Base-by-base conservation (phyloP, 768 basidiomycete species). In the Lactarius quietus region DNA sequence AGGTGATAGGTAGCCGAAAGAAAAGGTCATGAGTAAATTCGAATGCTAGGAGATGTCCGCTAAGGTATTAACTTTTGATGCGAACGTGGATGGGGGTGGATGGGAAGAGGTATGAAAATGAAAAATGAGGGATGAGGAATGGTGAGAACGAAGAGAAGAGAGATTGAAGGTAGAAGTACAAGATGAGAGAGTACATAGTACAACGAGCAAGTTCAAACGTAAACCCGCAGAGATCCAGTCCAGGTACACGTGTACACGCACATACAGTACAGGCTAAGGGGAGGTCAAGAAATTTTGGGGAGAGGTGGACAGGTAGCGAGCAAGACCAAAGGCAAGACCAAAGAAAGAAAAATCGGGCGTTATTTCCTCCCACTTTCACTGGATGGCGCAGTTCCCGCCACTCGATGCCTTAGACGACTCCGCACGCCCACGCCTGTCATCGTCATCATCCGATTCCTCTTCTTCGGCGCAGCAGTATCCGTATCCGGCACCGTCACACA, bases 381-480 rank as follows among this genome's bases (percentile, higher is more conserved):
- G 66, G 18, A 64, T 51, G 15, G 54, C 51, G 52, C 68, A 69
- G 38, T 62, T 63, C 15, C 57, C 31, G n/a, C n/a, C n/a, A n/a
- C 6, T 28, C 38, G 61, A 61, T 15, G 28, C 20, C 45, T 67
- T 69, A 8, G 55, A 29, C 53, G 58, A 38, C 31, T 62, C 59
- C 10, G 57, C 63, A 14, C 63, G 68, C 28, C 62, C 57, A 23
- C 68, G 66, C 35, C 51, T 57, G 62, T 52, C 45, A 48, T 48
- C 45, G 45, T 23, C 45, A 26, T 48, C 23, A 23, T 23, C 57
- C 65, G 35, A 3, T 62, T 64, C 33, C 55, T 26, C 51, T 55
- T 31, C 59, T 60, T 66, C 45, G 45, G 23, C 5, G 5, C 23
- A 5, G 45, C n/a, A 26, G 45, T 23, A 26, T 23, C 45, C 12